A percentile compares a stretch with the other conserved stretches of the same genome.
phyloP scores from a whole-genome alignment of 2,329 filamentous ascomycete genomes.

The Simplicillium sp. region DNA sequence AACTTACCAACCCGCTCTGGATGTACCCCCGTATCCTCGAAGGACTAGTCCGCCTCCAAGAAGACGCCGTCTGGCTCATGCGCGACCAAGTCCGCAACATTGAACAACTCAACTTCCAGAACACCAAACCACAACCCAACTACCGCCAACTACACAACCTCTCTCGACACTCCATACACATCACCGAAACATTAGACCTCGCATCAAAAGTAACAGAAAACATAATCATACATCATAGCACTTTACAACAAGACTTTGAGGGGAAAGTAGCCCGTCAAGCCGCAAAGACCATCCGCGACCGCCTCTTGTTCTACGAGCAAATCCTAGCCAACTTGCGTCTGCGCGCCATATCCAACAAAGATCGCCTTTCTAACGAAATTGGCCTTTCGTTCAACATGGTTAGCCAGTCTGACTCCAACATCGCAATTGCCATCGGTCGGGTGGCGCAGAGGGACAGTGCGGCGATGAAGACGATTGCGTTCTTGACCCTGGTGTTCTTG shows the following conservation, averaged over 20 bases:
- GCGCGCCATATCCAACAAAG: slow-evolving; percentile 27
- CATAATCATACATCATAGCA: slow-evolving; percentile 21
- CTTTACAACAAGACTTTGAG: slow-evolving; percentile 6
- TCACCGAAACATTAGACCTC: slow-evolving; percentile 30
- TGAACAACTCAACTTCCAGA: slow-evolving; percentile 15
- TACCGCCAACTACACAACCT: slow-evolving; percentile 29
- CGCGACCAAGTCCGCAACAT: slow-evolving; percentile 21
- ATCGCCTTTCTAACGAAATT: slow-evolving; percentile 45
- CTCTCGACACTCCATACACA: slow-evolving; percentile 32
- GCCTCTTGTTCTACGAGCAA: slow-evolving; percentile 21
- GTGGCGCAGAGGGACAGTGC: slow-evolving; percentile 34
- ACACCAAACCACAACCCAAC: slow-evolving; percentile 17
- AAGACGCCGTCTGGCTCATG: slow-evolving; percentile 28
- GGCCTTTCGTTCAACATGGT: slow-evolving; percentile 38
- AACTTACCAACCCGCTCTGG: slow-evolving; percentile 24
- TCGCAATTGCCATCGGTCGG: slow-evolving; percentile 27
- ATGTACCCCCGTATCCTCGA: slow-evolving; percentile 19
- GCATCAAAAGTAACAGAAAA: slow-evolving; percentile 18
- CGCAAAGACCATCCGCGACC: slow-evolving; percentile 15
- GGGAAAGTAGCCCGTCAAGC: neutral
- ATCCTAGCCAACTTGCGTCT: slow-evolving; percentile 22
- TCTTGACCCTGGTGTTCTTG: slow-evolving; percentile 37
- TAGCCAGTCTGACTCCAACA: slow-evolving; percentile 27
- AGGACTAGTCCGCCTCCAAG: slow-evolving; percentile 20
- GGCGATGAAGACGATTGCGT: slow-evolving; percentile 40